phyloP scores from a whole-genome alignment of 495 filamentous ascomycete genomes.

The Sordaria brevicollis region DNA sequence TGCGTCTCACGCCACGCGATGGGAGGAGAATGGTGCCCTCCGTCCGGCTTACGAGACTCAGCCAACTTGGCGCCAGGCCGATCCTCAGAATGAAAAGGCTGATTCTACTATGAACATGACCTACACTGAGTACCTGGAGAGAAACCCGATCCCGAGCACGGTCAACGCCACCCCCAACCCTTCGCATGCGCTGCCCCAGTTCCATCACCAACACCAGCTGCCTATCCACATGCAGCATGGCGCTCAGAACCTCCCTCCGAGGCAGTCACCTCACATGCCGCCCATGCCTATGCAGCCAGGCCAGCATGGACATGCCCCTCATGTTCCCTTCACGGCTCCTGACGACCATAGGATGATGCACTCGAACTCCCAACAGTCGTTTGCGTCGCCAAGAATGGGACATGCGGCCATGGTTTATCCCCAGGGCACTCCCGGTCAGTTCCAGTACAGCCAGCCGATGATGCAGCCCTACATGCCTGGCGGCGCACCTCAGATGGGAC shows the following conservation, averaged over 20 bases:
- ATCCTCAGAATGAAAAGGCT: slow-evolving; percentile 52
- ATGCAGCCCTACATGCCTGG: slow-evolving; percentile 61
- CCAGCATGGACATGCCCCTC: slow-evolving; percentile 53
- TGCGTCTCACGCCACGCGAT: slow-evolving; percentile 53
- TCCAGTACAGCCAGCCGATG: slow-evolving; percentile 63
- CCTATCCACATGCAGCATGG: slow-evolving; percentile 54
- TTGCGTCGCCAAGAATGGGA: slow-evolving; percentile 66
- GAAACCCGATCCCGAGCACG: slow-evolving; percentile 37
- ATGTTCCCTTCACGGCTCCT: slow-evolving; percentile 50
- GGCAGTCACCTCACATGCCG: slow-evolving; percentile 55
- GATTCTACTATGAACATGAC: slow-evolving; percentile 45
- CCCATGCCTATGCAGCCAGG: slow-evolving; percentile 53
- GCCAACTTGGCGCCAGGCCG: slow-evolving; percentile 63
- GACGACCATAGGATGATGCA: slow-evolving; percentile 85
- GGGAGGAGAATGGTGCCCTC: slow-evolving; percentile 63
- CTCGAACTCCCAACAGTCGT: slow-evolving; percentile 64
- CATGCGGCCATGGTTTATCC: slow-evolving; percentile 60
- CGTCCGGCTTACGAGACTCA: slow-evolving; percentile 65
- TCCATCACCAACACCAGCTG: slow-evolving; percentile 70
- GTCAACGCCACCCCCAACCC: slow-evolving; percentile 60
- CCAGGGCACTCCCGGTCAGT: slow-evolving; percentile 54
- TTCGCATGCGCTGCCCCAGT: slow-evolving; percentile 39
- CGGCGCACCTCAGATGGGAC: slow-evolving; percentile 46
- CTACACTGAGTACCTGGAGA: slow-evolving; percentile 70
- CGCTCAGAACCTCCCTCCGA: slow-evolving; percentile 30